A percentile compares a stretch with the other conserved stretches of the same genome.
phyloP scores from a whole-genome alignment of 192 early-diverging fungal genomes.

The Spizellomyces punctatus region DNA sequence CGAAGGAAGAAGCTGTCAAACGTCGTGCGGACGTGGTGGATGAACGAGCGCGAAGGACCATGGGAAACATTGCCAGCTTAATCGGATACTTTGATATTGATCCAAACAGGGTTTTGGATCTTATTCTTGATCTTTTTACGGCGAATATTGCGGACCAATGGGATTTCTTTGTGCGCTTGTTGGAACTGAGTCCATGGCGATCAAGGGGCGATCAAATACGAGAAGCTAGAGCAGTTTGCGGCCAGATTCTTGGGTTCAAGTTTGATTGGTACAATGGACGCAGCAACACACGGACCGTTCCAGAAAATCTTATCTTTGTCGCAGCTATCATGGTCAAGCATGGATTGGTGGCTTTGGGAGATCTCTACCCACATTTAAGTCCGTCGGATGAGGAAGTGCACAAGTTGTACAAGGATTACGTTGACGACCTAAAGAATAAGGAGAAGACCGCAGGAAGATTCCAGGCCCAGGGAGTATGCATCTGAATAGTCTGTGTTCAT shows the following conservation, averaged over 20 bases:
- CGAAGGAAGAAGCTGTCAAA: constrained; percentile 3
- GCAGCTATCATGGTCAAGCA: constrained; percentile 62
- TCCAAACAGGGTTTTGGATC: constrained; percentile 80
- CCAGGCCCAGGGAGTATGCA: constrained; percentile 47
- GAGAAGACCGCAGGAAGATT: constrained; percentile 42
- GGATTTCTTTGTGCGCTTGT: constrained; percentile 70
- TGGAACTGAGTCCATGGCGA: constrained; percentile 50
- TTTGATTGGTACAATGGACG: constrained; percentile 58
- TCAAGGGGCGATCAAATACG: constrained; percentile 5
- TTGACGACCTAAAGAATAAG: constrained; percentile 43
- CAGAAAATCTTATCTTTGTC: constrained; percentile 52
- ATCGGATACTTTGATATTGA: constrained; percentile 81
- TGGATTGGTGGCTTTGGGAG: constrained; percentile 52
- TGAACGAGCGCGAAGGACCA: constrained; percentile 22
- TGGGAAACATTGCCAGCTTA: constrained; percentile 51
- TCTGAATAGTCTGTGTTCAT: neutral
- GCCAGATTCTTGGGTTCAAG: constrained; percentile 79
- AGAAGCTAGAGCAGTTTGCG: constrained; percentile 34
- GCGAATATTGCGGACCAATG: constrained; percentile 67
- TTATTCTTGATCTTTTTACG: constrained; percentile 76
- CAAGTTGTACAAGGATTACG: constrained; percentile 47
- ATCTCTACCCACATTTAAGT: constrained; percentile 67
- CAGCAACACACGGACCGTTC: constrained; percentile 27
- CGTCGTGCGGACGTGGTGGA: constrained; percentile 22
- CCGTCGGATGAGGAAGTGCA: constrained; percentile 57